Percentiles rank a stretch among this genome's conserved stretches.
Conservation (phyloP, 345 rosid genomes). For the Orychophragmus violaceus region DNA sequence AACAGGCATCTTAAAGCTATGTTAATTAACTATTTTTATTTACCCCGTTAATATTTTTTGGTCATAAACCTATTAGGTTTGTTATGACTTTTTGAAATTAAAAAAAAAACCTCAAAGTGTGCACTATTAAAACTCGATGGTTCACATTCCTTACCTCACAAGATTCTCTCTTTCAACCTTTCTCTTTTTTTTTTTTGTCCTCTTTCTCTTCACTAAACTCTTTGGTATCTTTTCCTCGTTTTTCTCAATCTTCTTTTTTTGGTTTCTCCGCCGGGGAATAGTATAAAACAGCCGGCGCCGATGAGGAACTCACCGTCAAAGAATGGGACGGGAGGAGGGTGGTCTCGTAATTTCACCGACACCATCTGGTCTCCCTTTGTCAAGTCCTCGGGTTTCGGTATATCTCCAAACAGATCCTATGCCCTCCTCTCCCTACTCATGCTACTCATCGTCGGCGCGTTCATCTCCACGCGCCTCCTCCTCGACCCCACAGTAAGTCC, state of each 20-base stretch:
- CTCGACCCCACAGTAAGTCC: slow-evolving; percentile 44
- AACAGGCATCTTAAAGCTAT: background rate
- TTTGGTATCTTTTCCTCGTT: background rate
- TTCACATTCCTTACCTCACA: slow-evolving; percentile 12
- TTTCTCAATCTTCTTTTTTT: background rate
- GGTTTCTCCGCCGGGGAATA: background rate
- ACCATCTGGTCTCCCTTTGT: background rate
- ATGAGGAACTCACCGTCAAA: slow-evolving; percentile 31
- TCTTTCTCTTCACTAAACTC: background rate
- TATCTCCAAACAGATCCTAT: slow-evolving; percentile 33
- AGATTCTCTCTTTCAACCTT: slow-evolving; percentile 8
- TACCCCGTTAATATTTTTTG: background rate
- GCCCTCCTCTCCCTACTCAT: slow-evolving; percentile 33
- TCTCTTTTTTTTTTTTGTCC: background rate
- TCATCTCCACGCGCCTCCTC: slow-evolving; percentile 52
- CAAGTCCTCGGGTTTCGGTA: slow-evolving; percentile 18
- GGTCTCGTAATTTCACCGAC: background rate
- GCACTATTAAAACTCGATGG: background rate
- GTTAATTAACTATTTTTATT: background rate
- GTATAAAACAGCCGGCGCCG: background rate
- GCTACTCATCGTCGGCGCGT: slow-evolving; percentile 64
- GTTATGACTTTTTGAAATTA: background rate
- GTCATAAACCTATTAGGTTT: background rate
- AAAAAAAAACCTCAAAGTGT: background rate
- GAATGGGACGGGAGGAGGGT: slow-evolving; percentile 11